Conservation (phyloP, 345 rosid species). For the Populus tremula region DNA sequence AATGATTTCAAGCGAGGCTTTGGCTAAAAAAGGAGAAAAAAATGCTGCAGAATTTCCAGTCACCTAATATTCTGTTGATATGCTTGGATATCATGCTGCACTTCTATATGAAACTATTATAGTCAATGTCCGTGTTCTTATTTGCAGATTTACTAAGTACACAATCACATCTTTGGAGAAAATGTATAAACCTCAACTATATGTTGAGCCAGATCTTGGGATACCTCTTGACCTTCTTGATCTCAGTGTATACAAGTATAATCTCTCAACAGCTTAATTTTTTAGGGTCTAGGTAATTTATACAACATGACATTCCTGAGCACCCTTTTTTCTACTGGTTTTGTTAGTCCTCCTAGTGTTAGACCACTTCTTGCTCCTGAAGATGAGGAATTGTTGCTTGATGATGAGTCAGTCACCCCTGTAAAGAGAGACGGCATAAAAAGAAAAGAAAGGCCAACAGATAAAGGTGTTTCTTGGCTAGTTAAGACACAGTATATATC, state of each 20-base stretch:
- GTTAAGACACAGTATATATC: constrained; percentile 96
- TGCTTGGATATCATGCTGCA: constrained; percentile 9
- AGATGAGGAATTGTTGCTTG: constrained; percentile 85
- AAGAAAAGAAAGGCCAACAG: constrained; percentile 90
- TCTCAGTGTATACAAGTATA: constrained; percentile 89
- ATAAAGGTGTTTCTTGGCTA: constrained; percentile 92
- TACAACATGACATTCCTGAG: constrained; percentile 11
- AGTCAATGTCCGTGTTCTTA: constrained; percentile 11
- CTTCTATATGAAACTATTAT: background rate
- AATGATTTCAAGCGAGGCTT: background rate
- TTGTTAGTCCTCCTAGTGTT: constrained; percentile 61
- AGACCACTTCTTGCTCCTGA: constrained; percentile 74
- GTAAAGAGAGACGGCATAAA: constrained; percentile 82
- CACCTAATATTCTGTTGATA: background rate
- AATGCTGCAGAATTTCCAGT: background rate
- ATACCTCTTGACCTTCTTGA: constrained; percentile 96
- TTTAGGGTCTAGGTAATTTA: constrained; percentile 1
- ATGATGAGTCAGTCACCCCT: constrained; percentile 75
- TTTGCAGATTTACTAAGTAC: constrained; percentile 76
- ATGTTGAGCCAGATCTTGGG: constrained; percentile 97
- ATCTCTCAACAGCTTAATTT: constrained; percentile 11
- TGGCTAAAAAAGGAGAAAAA: background rate
- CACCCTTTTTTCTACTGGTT: constrained; percentile 12
- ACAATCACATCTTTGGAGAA: constrained; percentile 88
- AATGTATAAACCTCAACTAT: constrained; percentile 78